phyloP scores from a whole-genome alignment of 2,329 filamentous ascomycete genomes.

The Cladosporium austrohemisphaericum region DNA sequence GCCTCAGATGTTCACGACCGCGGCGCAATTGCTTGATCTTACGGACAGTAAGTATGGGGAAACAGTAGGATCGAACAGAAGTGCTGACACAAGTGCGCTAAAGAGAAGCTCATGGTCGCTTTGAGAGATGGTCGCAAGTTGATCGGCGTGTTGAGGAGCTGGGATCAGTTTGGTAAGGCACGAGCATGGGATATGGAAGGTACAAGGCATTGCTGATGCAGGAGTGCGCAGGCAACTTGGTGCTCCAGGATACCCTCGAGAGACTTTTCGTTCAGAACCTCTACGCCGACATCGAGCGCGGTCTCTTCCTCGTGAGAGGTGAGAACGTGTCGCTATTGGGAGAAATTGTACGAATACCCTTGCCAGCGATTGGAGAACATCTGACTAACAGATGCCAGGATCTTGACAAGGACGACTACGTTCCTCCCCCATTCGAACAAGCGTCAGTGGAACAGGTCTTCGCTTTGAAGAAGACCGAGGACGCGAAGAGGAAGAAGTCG shows the following conservation, averaged over 20 bases:
- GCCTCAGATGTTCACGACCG: slow-evolving; percentile 98
- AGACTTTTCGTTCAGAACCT: slow-evolving; percentile 71
- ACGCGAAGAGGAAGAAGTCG: slow-evolving; percentile 62
- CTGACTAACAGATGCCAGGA: slow-evolving; percentile 50
- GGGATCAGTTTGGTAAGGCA: slow-evolving; percentile 88
- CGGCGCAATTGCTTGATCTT: slow-evolving; percentile 88
- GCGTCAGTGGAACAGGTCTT: slow-evolving; percentile 68
- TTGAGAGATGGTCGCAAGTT: slow-evolving; percentile 92
- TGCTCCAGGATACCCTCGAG: slow-evolving; percentile 89
- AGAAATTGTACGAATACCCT: slow-evolving; percentile 62
- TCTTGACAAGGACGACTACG: slow-evolving; percentile 88
- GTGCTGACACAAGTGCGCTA: slow-evolving; percentile 15
- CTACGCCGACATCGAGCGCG: slow-evolving; percentile 80
- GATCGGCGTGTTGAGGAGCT: slow-evolving; percentile 86
- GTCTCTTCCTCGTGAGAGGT: slow-evolving; percentile 86
- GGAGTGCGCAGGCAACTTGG: slow-evolving; percentile 70
- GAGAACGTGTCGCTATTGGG: slow-evolving; percentile 96
- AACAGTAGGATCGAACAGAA: slow-evolving; percentile 5
- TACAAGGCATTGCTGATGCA: slow-evolving; percentile 12
- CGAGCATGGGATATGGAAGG: neutral
- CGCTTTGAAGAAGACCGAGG: slow-evolving; percentile 68
- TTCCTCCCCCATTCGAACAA: slow-evolving; percentile 64
- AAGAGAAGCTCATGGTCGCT: slow-evolving; percentile 92
- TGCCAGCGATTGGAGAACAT: neutral
- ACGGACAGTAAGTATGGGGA: slow-evolving; percentile 76